Base-by-base conservation (phyloP, 2,329 filamentous ascomycete genomes). In the Blastomyces parvus region DNA sequence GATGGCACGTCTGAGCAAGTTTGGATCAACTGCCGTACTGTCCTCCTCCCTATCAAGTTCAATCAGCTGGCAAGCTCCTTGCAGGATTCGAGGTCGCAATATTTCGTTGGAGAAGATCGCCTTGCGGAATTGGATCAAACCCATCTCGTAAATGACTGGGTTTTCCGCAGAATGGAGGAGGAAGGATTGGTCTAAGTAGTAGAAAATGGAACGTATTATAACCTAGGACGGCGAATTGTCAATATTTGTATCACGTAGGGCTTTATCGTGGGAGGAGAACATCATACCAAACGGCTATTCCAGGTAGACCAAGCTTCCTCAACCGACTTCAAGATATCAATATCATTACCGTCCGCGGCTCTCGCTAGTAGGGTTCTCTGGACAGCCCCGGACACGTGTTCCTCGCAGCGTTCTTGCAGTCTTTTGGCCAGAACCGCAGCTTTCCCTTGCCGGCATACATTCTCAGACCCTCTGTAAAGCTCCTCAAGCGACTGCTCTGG, bases 171-270 rank as follows among this genome's bases (percentile, higher is more conserved):
- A 86, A 63, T 88, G 87, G 2, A 96, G 80, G 8, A 99, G 82
- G 72, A 91, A 97, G 1, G 91, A 90, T 66, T 94, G 87, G 73
- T 99, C 93, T 67, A 99, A 83, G 71, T 92, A 99, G 78, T 91
- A 96, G 77, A 97, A 97, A 48, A 95, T 88, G 66, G 89, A 93
- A 59, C 91, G 86, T 61, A 99, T 84, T 17, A 87, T 86, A 67
- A 86, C 84, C 86, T 91, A 68, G 17, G 48, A 9, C 44, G 46
- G 42, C 63, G 55, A 66, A 57, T 57, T 63, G 52, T 60, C 36
- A 60, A 56, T 27, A 22, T 56, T 50, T 50, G 62, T 42, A 58
- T 25, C 36, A 52, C 17, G 33, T 7, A 19, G 53, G 60, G 25
- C 19, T 50, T 33, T 19, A 14, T 58, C 36, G 17, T 22, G 55